Evolutionary conservation across 2,329 filamentous ascomycete genomes (phyloP).

Genomic region (Scolecobasidium constrictum): DNA sequence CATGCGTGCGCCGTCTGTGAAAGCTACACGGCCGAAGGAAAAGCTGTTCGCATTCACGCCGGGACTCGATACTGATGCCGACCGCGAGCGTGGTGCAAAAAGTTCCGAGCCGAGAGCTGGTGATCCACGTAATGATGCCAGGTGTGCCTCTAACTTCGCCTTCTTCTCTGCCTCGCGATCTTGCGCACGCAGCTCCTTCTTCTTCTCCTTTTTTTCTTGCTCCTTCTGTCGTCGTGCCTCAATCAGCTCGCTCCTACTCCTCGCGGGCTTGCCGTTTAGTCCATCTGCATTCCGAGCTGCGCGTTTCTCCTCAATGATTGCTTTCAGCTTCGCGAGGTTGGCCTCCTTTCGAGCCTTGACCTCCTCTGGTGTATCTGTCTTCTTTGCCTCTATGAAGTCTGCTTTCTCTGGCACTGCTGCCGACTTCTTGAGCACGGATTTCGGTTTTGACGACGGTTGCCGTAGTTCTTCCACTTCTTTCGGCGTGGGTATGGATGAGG

Average conservation of each 20-base stretch:
- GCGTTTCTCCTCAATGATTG: constrained; percentile 74
- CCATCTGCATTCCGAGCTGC: constrained; percentile 81
- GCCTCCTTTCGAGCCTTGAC: constrained; percentile 60
- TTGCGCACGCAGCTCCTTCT: constrained; percentile 76
- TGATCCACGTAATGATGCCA: constrained; percentile 46
- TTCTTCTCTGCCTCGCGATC: constrained; percentile 55
- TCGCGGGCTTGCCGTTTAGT: constrained; percentile 67
- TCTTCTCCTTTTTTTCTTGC: constrained; percentile 73
- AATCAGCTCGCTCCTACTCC: constrained; percentile 80
- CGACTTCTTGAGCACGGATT: neutral
- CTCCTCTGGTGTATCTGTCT: constrained; percentile 17
- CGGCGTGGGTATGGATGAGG: constrained; percentile 33
- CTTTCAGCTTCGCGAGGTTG: constrained; percentile 67
- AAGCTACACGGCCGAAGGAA: constrained; percentile 84
- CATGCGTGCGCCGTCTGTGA: constrained; percentile 72
- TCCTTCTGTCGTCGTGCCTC: constrained; percentile 82
- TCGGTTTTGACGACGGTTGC: neutral
- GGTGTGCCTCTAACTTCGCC: constrained; percentile 43
- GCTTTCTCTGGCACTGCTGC: neutral
- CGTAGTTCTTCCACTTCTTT: constrained; percentile 9
- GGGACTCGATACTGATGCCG: constrained; percentile 29
- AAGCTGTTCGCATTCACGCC: constrained; percentile 53
- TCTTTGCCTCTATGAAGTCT: constrained; percentile 17
- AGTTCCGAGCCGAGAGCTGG: constrained; percentile 16
- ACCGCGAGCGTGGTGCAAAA: constrained; percentile 7